Evolutionary conservation across 306 rosid genomes (phyloP).

Genomic region (Hippophae gyantsensis): DNA sequence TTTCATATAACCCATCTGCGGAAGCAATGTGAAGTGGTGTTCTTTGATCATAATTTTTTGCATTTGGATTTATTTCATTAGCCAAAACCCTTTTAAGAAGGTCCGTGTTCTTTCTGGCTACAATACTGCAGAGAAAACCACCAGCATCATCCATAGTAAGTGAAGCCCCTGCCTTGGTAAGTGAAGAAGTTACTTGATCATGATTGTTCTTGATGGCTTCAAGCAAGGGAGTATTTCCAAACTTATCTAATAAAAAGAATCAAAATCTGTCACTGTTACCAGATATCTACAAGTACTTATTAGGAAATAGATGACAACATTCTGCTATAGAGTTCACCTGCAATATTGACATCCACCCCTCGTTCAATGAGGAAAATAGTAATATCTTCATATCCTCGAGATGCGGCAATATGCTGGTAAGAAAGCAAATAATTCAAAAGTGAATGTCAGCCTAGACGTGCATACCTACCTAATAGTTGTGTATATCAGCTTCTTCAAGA

Average conservation of each 20-base stretch:
- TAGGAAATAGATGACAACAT: background rate
- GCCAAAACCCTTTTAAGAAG: constrained; percentile 38
- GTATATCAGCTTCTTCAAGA: too few relatives aligned
- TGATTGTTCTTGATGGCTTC: constrained; percentile 60
- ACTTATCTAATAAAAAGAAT: constrained; percentile 36
- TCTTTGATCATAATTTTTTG: constrained; percentile 50
- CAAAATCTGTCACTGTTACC: background rate
- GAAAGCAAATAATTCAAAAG: constrained; percentile 1
- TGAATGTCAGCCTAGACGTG: background rate
- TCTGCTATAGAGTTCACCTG: constrained; percentile 28
- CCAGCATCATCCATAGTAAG: constrained; percentile 44
- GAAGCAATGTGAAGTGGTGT: constrained; percentile 60
- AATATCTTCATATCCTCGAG: constrained; percentile 47
- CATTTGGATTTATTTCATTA: constrained; percentile 47
- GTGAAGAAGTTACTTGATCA: constrained; percentile 40
- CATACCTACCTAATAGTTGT: background rate
- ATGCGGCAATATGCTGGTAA: constrained; percentile 46
- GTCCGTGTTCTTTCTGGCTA: constrained; percentile 32
- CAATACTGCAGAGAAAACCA: constrained; percentile 40
- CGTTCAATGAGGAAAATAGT: constrained; percentile 36
- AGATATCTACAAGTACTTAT: too few relatives aligned
- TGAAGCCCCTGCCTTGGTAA: constrained; percentile 40
- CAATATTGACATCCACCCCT: constrained; percentile 27
- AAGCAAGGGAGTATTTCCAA: constrained; percentile 54
- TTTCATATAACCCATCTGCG: constrained; percentile 42